Base-by-base conservation (phyloP, 2,329 filamentous ascomycete genomes). In the Leptographium galeiforme region DNA sequence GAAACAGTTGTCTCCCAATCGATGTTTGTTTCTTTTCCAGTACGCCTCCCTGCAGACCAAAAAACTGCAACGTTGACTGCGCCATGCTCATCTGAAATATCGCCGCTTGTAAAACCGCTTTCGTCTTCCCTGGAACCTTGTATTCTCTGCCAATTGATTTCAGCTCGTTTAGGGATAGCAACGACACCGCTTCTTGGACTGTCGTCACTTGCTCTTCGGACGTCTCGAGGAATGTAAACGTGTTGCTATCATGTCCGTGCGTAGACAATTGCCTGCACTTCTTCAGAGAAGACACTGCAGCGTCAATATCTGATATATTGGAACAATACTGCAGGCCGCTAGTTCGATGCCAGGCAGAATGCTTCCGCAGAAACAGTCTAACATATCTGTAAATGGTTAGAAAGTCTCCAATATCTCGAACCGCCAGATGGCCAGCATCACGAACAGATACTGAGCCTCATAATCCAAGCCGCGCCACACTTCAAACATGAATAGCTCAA, bases 281-380 rank as follows among this genome's bases (percentile, higher is more conserved):
- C 65, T 93, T 86, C 6, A 97, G 71, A 47, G 73, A 75, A 13
- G 71, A 66, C 4, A 89, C 81, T 1, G 88, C 85, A 14, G 69
- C 64, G 14, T 81, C 72, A 41, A 90, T 72, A 64, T 96, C 80
- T 46, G 83, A 77, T 56, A 98, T 85, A 64, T 97, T 90, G 58
- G 81, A 79, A 62, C 91, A 80, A 62, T 96, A 96, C 2, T 81
- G 81, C 32, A 98, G 69, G 25, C 82, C 80, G 61, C 78, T 81
- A 57, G 89, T 78, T 11, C 93, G 83, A 71, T 96, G 89, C 93
- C 93, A 98, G 1, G 83, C 82, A 25, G 87, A 86, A 1, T 88
- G 89, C 66, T 98, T 98, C 48, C 93, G 82, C 4, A 98, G 73
- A 63, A 98, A 98, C 1, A 98, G 72, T 25, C 93, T 82, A 14